Evolutionary conservation across 257 asterid species (phyloP).

Genomic region (Linaria vulgaris): DNA sequence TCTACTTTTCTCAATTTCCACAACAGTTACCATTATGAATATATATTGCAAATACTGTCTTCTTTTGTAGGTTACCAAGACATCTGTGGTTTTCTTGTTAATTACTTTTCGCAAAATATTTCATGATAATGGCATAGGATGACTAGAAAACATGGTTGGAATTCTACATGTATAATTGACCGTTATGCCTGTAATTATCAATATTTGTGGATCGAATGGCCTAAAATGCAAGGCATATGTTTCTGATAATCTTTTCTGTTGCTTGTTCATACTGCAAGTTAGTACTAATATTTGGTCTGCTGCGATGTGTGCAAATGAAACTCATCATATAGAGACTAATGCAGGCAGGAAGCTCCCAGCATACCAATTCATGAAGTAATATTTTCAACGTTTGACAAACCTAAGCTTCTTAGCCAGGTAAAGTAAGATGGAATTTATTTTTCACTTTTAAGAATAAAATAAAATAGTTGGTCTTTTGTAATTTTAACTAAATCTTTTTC

Average conservation of each 20-base stretch:
- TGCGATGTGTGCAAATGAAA: neutral
- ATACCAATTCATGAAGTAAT: slow-evolving; percentile 70
- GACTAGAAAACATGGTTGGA: neutral
- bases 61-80: neutral
- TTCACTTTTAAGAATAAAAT: slow-evolving; percentile 1
- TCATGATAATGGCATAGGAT: neutral
- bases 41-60: neutral
- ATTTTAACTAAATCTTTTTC: no score
- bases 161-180: neutral
- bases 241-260: neutral
- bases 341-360: slow-evolving; percentile 65
- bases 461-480: slow-evolving; percentile 1
- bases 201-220: neutral
- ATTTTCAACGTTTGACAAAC: slow-evolving; percentile 88
- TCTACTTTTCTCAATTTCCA: neutral
- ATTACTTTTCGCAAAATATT: neutral
- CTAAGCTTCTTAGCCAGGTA: slow-evolving; percentile 96
- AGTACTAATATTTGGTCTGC: neutral
- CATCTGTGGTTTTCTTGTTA: slow-evolving; percentile 4
- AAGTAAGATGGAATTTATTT: slow-evolving; percentile 21
- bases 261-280: neutral
- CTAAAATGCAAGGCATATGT: neutral
- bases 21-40: slow-evolving; percentile 26
- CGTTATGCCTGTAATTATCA: neutral
- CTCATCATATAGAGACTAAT: slow-evolving; percentile 27